phyloP scores from a whole-genome alignment of 495 filamentous ascomycete genomes.

The Elasticomyces elasticus region DNA sequence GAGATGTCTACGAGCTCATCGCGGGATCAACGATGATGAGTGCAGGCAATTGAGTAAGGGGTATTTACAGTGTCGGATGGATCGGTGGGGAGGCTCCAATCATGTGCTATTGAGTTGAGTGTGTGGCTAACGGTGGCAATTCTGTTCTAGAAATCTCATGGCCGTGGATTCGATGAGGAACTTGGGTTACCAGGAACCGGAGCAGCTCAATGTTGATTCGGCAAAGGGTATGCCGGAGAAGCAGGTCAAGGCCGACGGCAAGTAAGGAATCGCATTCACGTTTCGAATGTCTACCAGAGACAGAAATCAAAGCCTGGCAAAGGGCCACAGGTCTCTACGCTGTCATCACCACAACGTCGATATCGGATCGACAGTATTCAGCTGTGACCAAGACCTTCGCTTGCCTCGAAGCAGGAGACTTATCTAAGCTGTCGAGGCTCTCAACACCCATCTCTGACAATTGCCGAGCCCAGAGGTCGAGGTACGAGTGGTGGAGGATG shows the following conservation, averaged over 20 bases:
- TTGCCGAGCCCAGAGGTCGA: no score
- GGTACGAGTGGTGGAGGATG: no score
- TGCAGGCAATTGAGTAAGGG: constrained; percentile 77
- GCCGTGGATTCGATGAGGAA: constrained; percentile 88
- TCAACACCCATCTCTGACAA: no score
- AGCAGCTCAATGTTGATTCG: constrained; percentile 1
- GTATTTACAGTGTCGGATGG: constrained; percentile 89
- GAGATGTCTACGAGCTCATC: constrained; percentile 67
- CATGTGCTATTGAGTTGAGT: no score
- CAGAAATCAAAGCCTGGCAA: no score
- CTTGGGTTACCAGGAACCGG: constrained; percentile 60
- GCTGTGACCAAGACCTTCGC: no score
- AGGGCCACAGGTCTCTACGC: neutral
- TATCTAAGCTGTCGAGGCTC: no score
- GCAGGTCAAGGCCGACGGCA: neutral
- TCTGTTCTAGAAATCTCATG: constrained; percentile 87
- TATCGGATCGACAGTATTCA: no score
- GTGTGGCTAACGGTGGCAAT: neutral
- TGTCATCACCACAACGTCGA: no score
- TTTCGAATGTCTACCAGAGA: no score
- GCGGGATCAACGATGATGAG: constrained; percentile 73
- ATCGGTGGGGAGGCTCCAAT: constrained; percentile 47
- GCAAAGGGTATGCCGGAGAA: neutral
- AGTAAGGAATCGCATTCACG: neutral
- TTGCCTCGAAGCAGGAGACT: no score